phyloP scores from a whole-genome alignment of 2,329 filamentous ascomycete genomes.

The Ustulina deusta region DNA sequence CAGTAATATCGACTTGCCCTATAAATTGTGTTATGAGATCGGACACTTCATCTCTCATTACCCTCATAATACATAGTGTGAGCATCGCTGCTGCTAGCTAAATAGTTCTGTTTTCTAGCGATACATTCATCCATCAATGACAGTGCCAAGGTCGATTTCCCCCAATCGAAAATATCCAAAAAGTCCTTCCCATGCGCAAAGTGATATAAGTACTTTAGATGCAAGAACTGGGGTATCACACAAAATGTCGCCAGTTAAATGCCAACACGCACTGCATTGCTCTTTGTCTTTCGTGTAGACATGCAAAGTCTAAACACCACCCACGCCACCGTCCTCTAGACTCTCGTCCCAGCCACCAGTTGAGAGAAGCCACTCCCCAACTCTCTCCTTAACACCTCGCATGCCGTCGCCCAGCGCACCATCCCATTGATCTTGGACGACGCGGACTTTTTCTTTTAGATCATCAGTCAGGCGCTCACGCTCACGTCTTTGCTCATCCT shows the following conservation, averaged over 20 bases:
- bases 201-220: slow-evolving; percentile 27
- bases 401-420: slow-evolving; percentile 86
- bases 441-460: slow-evolving; percentile 90
- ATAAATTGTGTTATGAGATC: neutral
- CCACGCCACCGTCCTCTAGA: slow-evolving; percentile 69
- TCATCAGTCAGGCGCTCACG: slow-evolving; percentile 81
- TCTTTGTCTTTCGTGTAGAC: slow-evolving; percentile 49
- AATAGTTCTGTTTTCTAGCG: slow-evolving; percentile 18
- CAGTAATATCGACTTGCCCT: neutral
- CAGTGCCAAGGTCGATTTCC: neutral
- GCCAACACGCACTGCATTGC: slow-evolving; percentile 4
- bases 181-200: neutral
- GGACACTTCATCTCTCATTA: slow-evolving; percentile 22
- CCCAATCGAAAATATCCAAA: neutral
- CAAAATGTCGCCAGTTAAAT: slow-evolving; percentile 26
- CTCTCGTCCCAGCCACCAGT: slow-evolving; percentile 91
- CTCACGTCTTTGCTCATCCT: slow-evolving; percentile 73
- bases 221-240: slow-evolving; percentile 38
- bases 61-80: slow-evolving; percentile 24
- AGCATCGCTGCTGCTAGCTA: slow-evolving; percentile 28
- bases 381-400: slow-evolving; percentile 76
- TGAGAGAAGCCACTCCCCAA: slow-evolving; percentile 78
- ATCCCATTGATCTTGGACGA: slow-evolving; percentile 91
- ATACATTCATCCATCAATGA: neutral
- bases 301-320: slow-evolving; percentile 54